A percentile compares a stretch with the other conserved stretches of the same genome.
These are phyloP conservation scores for Madurella fahalii DNA, from an alignment of 2,329 filamentous ascomycete species.

Conservation along the genomic window DNA sequence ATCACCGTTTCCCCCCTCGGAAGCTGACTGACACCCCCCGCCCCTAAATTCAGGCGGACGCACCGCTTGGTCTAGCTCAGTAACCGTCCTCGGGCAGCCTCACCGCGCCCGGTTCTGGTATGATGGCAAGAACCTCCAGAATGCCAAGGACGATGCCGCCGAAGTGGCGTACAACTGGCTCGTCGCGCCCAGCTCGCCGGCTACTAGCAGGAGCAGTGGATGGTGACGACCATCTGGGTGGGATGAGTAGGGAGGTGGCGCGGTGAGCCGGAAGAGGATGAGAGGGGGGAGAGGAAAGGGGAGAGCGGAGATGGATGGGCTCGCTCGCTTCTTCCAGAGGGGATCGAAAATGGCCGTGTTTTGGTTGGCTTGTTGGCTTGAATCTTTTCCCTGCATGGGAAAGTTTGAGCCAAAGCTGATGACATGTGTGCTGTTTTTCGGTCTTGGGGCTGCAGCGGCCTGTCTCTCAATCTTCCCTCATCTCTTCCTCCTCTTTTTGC, in stretches of 20 bases:
- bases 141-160: conserved; percentile 87
- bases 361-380: too few species aligned
- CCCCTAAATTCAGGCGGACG: conserved; percentile 62
- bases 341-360: too few species aligned
- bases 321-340: too few species aligned
- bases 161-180: conserved; percentile 68
- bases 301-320: neutral
- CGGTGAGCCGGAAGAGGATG: neutral
- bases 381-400: too few species aligned
- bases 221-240: conserved; percentile 27
- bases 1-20: neutral
- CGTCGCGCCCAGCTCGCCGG: conserved; percentile 39
- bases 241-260: neutral
- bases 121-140: conserved; percentile 81
- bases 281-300: neutral
- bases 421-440: neutral
- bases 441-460: neutral
- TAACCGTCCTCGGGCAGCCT: conserved; percentile 63
- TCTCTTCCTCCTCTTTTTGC: neutral
- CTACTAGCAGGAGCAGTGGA: conserved; percentile 33
- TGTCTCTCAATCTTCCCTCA: conserved; percentile 1
- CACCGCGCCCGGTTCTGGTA: conserved; percentile 84
- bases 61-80: conserved; percentile 83
- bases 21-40: neutral
- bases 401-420: neutral